Evolutionary conservation across 495 filamentous ascomycete species (phyloP).

Genomic region (Aspergillus wentii): DNA sequence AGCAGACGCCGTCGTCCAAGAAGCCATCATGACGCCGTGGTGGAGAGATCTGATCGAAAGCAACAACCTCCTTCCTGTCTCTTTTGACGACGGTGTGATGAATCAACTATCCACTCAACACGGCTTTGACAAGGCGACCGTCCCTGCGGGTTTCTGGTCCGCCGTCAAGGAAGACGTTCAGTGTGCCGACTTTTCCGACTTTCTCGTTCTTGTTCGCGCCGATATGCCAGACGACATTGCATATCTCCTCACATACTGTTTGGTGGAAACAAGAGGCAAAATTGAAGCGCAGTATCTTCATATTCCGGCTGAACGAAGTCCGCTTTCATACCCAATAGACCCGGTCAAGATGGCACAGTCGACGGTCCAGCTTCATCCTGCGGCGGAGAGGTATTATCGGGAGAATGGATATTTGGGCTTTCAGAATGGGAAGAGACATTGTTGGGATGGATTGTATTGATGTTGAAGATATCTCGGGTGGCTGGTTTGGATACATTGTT

Average conservation of each 20-base stretch:
- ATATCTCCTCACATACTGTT: conserved; percentile 11
- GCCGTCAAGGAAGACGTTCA: conserved; percentile 5
- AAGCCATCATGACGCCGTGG: conserved; percentile 20
- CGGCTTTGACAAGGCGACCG: too few species aligned
- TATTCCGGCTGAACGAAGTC: conserved; percentile 9
- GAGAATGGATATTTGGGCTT: conserved; percentile 1
- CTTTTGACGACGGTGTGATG: conserved; percentile 6
- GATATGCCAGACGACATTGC: conserved; percentile 18
- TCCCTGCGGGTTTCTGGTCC: conserved; percentile 9
- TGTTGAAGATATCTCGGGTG: too few species aligned
- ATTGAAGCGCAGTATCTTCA: conserved; percentile 12
- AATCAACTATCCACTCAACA: too few species aligned
- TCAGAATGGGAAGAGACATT: too few species aligned
- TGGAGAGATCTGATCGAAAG: conserved; percentile 14
- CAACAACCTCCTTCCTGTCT: conserved; percentile 3
- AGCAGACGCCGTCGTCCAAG: conserved; percentile 12
- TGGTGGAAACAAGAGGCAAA: conserved; percentile 8
- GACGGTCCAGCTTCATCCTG: conserved; percentile 2
- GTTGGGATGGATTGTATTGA: too few species aligned
- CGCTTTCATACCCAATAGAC: conserved; percentile 12
- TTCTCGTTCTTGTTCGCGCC: conserved; percentile 12
- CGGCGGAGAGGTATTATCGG: conserved; percentile 1
- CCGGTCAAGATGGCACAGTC: conserved; percentile 13
- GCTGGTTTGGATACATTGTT: too few species aligned
- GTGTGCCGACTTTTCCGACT: conserved; percentile 16